A percentile compares a stretch with the other conserved stretches of the same genome.
phyloP scores from a whole-genome alignment of 2,329 filamentous ascomycete species.

The Nothophoma quercina region DNA sequence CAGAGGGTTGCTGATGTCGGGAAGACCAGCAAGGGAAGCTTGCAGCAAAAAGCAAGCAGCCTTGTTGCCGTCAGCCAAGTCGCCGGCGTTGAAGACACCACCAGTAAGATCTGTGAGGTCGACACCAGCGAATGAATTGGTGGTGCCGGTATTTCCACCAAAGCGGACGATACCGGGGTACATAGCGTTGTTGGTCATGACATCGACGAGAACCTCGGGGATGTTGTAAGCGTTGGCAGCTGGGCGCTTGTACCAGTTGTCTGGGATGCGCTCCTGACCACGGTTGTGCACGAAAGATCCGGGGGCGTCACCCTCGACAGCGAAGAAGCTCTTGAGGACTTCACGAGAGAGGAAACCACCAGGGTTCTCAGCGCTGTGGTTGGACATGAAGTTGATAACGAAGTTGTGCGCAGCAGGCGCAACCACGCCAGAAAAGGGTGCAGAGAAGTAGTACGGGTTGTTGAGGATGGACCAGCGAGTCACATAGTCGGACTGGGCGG shows the following conservation, averaged over 20 bases:
- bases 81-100: slow-evolving; percentile 24
- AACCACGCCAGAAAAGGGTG: slow-evolving; percentile 25
- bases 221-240: slow-evolving; percentile 13
- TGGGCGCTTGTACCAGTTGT: slow-evolving; percentile 27
- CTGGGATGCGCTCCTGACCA: slow-evolving; percentile 31
- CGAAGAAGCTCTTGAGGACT: slow-evolving; percentile 28
- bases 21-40: slow-evolving; percentile 20
- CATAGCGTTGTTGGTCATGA: slow-evolving; percentile 25
- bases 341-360: slow-evolving; percentile 28
- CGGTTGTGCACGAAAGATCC: slow-evolving; percentile 28
- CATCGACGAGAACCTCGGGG: slow-evolving; percentile 16
- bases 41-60: slow-evolving; percentile 28
- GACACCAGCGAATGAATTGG: slow-evolving; percentile 27
- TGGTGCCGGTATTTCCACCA: slow-evolving; percentile 31
- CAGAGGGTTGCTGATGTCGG: slow-evolving; percentile 24
- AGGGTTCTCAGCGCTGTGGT: slow-evolving; percentile 30
- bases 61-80: slow-evolving; percentile 28
- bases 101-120: slow-evolving; percentile 28
- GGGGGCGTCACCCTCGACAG: slow-evolving; percentile 24
- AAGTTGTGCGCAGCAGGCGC: slow-evolving; percentile 28
- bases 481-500: slow-evolving; percentile 24
- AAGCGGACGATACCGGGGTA: slow-evolving; percentile 26
- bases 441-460: slow-evolving; percentile 29
- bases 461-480: slow-evolving; percentile 27
- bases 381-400: slow-evolving; percentile 31